Evolutionary conservation across 306 rosid genomes (phyloP).

Genomic region (Lithocarpus polystachyus): DNA sequence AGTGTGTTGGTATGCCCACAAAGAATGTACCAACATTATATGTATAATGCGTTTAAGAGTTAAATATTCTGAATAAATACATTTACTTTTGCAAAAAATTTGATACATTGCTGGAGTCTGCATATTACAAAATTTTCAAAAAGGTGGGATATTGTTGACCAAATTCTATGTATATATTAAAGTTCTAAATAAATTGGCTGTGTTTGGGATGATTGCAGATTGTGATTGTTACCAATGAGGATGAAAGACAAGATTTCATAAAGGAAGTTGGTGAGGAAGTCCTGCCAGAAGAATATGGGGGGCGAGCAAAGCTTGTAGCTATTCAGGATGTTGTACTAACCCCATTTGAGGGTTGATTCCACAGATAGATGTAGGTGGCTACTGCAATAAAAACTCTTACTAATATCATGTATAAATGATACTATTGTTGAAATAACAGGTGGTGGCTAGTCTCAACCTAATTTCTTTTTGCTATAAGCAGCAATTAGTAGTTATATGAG

Average conservation of each 20-base stretch:
- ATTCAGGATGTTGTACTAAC: conserved; percentile 58
- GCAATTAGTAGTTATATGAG: neutral
- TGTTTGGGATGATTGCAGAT: conserved; percentile 51
- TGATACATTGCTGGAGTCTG: neutral
- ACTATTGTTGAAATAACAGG: neutral
- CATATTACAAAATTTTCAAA: neutral
- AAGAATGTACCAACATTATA: neutral
- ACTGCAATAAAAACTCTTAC: neutral
- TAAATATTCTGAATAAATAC: neutral
- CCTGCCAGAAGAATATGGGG: conserved; percentile 84
- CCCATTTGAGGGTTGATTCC: conserved; percentile 37
- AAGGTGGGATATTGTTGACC: neutral
- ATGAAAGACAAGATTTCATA: conserved; percentile 50
- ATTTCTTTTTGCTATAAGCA: neutral
- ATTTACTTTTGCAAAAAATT: neutral
- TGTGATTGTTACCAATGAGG: conserved; percentile 66
- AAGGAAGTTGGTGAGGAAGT: conserved; percentile 71
- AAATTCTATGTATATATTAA: neutral
- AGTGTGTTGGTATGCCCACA: neutral
- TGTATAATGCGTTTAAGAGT: neutral
- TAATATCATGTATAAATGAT: neutral
- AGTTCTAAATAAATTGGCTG: neutral
- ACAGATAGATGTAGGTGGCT: neutral
- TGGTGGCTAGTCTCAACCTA: neutral
- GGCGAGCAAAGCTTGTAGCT: conserved; percentile 57